Base-by-base conservation (phyloP, 2,329 filamentous ascomycete genomes). In the Penicillium sp. region DNA sequence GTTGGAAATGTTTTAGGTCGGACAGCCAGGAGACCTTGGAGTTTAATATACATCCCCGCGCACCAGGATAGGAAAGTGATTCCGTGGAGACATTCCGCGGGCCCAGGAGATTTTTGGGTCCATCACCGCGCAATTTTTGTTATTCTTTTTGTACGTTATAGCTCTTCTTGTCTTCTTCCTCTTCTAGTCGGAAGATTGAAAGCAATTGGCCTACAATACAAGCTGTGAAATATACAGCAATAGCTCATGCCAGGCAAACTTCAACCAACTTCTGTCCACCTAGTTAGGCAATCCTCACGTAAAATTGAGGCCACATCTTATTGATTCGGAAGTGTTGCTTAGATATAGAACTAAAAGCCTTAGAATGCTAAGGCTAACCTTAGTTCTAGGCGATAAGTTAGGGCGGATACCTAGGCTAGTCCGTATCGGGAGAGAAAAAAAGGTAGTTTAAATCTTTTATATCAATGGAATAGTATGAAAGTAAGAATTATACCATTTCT, bases 31-130 rank as follows among this genome's bases (percentile, higher is more conserved):
- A 28, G 9, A 3, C 13, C 2, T 24, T 1, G n/a, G 32, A 17
- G n/a, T 45, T 38, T 39, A 45, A 45, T 45, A 39, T 45, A 38
- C n/a, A 33, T 32, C 42, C 35, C 35, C 35, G 34, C 34, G 42
- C 17, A 33, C 48, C 29, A 32, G 19, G 15, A 39, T 29, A 45
- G 48, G 48, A 28, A 49, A 34, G 42, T 40, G n/a, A 29, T 24
- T 45, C 48, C 42, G 29, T 6, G 42, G 42, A 45, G 42, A 49
- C 17, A 29, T 9, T 26, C 32, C 21, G 32, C 22, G 22, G 43
- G 32, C 22, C 12, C 12, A 0, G 6, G 4, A 6, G 19, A 15
- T 1, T 21, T 29, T 42, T 19, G n/a, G 17, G 26, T 8, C 17
- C 4, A 15, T 21, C 17, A 31, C 17, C 12, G 21, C 26, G 26